These are phyloP conservation scores for Neckera pumila DNA, from an alignment of 225 moss, liverwort and hornwort genomes.

Conservation along the genomic window DNA sequence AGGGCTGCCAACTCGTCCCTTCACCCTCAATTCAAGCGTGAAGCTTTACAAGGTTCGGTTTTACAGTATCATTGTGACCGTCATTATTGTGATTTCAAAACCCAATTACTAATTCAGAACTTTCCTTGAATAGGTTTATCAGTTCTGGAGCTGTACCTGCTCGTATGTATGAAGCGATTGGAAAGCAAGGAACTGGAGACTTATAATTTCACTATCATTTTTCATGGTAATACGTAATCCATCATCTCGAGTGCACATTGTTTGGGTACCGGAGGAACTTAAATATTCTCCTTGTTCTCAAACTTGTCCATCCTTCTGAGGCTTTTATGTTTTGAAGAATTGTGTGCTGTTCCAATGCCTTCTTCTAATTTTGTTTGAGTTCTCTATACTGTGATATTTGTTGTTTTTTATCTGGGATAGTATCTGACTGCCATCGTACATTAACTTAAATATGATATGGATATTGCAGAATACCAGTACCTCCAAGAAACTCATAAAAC, in stretches of 20 bases:
- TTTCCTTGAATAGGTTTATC: constrained; percentile 44
- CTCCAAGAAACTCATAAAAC: constrained; percentile 73
- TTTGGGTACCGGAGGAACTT: neutral
- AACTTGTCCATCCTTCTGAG: neutral
- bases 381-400: neutral
- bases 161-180: constrained; percentile 89
- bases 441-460: neutral
- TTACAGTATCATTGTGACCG: neutral
- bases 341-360: neutral
- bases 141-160: constrained; percentile 82
- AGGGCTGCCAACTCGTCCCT: constrained; percentile 53
- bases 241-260: neutral
- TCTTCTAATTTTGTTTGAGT: neutral
- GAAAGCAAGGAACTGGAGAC: constrained; percentile 81
- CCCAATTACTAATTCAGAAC: neutral
- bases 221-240: constrained; percentile 32
- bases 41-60: constrained; percentile 26
- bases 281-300: neutral
- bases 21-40: constrained; percentile 66
- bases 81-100: neutral
- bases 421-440: neutral
- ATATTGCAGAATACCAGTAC: constrained; percentile 72
- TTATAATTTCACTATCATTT: constrained; percentile 78
- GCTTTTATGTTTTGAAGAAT: neutral
- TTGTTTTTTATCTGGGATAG: neutral